Conservation (phyloP, 2,329 filamentous ascomycete species). For the Elsinoe arachidis region DNA sequence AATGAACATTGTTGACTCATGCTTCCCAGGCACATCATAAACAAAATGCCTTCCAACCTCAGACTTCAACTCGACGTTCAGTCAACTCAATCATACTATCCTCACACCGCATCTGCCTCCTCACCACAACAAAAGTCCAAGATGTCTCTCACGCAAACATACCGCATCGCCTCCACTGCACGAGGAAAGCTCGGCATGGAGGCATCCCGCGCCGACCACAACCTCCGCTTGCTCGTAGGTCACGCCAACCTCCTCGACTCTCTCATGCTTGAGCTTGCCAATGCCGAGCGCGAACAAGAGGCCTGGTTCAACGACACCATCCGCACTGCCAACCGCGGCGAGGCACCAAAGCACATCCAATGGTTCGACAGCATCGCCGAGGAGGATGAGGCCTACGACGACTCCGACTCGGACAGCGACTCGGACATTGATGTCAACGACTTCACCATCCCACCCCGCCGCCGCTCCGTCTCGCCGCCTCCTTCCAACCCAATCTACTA, state of each 20-base stretch:
- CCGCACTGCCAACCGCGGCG: conserved; percentile 56
- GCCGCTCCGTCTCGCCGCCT: conserved; percentile 29
- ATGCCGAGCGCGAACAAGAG: conserved; percentile 92
- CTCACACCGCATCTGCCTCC: conserved; percentile 34
- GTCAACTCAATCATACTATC: conserved; percentile 34
- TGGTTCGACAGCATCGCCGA: conserved; percentile 76
- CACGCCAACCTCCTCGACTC: conserved; percentile 97
- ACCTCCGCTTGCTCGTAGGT: conserved; percentile 89
- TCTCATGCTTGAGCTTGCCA: conserved; percentile 83
- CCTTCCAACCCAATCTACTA: conserved; percentile 35
- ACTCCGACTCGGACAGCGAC: conserved; percentile 34
- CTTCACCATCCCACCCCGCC: conserved; percentile 29
- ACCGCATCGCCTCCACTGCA: conserved; percentile 95
- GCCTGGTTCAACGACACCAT: conserved; percentile 97
- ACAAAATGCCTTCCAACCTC: conserved; percentile 42
- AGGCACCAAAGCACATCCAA: conserved; percentile 66
- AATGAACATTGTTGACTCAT: conserved; percentile 15
- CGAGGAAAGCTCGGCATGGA: conserved; percentile 91
- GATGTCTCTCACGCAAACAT: conserved; percentile 97
- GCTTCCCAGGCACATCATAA: conserved; percentile 13
- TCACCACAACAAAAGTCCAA: conserved; percentile 57
- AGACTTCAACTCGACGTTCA: conserved; percentile 25
- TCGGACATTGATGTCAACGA: conserved; percentile 46
- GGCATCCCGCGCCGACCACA: conserved; percentile 82
- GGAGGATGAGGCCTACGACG: conserved; percentile 55